Base-by-base conservation (phyloP, 2,329 filamentous ascomycete species). In the Trichoderma sp. region DNA sequence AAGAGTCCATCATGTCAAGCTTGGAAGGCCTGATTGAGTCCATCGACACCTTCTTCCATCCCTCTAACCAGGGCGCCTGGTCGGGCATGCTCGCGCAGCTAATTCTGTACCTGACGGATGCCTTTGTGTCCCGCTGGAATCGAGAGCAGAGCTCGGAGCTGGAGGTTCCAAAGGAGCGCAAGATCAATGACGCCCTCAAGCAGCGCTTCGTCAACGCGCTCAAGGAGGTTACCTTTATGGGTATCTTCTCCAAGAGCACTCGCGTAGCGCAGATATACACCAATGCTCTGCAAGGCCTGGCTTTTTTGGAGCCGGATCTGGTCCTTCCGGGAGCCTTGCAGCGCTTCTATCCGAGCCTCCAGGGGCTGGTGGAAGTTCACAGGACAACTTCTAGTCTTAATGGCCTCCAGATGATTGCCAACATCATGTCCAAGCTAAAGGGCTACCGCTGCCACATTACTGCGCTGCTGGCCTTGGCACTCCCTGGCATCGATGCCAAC, bases 111-210 rank as follows among this genome's bases (percentile, higher is more conserved):
- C 82, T 99, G 6, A 90, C 93, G 2, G 95, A 99, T 75, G 93
- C 96, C 72, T 99, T 99, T 76, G 92, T 99, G 50, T 95, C 96
- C 79, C 89, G 95, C 60, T 99, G 93, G 93, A 98, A 99, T 74
- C 88, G 94, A 60, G 95, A 99, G 78, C 90, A 91, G 74, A 96
- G 88, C 73, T 93, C 92, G 30, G 96, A 99, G 79, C 89, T 97
- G 78, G 90, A 96, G 51, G 86, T 94, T 1, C 93, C 94, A 0
- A 79, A 84, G 45, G 92, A 93, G 58, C 88, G 95, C 62, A 89
- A 83, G 70, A 88, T 99, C 69, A 95, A 88, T 67, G 85, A 88
- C 39, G 88, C 87, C n/a, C 77, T 99, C 69, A 97, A 93, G 80
- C 87, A 84, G 73, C 89, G 95, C 52, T 98, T 99, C 74, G 95